These are phyloP conservation scores for Aplosporella prunicola DNA, from an alignment of 2,329 filamentous ascomycete species.

Conservation along the genomic window DNA sequence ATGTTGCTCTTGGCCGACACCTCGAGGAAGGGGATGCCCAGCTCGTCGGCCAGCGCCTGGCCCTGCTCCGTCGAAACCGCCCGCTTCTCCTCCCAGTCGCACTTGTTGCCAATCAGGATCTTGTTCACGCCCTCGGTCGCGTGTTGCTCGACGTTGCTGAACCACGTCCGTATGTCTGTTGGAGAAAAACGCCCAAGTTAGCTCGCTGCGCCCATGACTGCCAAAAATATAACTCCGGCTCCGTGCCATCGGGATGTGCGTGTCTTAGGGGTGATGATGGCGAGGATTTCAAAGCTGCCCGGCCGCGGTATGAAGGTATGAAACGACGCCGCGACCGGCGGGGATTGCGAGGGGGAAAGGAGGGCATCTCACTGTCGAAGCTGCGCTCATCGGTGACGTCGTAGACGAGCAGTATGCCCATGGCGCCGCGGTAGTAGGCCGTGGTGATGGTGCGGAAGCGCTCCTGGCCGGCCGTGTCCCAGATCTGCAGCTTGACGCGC, in stretches of 20 bases:
- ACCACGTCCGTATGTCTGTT: constrained; percentile 98
- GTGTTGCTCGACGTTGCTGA: constrained; percentile 97
- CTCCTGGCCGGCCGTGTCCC: constrained; percentile 97
- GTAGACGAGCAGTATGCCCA: constrained; percentile 96
- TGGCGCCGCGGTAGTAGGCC: constrained; percentile 95
- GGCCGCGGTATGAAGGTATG: too few species aligned
- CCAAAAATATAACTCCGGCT: too few species aligned
- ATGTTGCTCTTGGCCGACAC: constrained; percentile 98
- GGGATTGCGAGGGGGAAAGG: neutral
- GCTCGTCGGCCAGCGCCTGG: constrained; percentile 86
- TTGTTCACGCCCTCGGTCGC: constrained; percentile 99
- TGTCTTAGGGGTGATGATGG: too few species aligned
- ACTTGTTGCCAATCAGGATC: constrained; percentile 99
- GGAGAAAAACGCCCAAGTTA: too few species aligned
- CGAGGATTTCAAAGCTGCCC: too few species aligned
- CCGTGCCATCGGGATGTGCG: too few species aligned
- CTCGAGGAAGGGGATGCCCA: constrained; percentile 96
- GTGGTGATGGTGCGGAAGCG: constrained; percentile 98
- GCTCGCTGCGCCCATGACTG: too few species aligned
- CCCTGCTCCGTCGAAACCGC: constrained; percentile 88
- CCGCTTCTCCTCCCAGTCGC: constrained; percentile 99
- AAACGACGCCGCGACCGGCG: too few species aligned
- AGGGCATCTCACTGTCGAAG: constrained; percentile 68
- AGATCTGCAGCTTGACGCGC: constrained; percentile 98
- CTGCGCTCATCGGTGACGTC: constrained; percentile 95